Evolutionary conservation across 805 yeast species (phyloP).

Genomic region (Sungouiozyma intestinalis): DNA sequence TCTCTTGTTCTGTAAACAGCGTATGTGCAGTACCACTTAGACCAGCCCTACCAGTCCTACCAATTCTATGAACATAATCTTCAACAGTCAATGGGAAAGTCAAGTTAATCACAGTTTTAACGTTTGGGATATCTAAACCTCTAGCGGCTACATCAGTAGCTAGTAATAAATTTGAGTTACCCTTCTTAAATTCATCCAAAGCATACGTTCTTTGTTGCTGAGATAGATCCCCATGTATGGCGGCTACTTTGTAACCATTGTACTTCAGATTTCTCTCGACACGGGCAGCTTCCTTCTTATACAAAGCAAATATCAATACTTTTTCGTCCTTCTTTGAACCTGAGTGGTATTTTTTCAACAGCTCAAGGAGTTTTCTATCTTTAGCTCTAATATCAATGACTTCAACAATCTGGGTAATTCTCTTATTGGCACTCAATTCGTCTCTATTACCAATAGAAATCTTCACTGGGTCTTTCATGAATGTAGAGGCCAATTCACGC

Average conservation of each 20-base stretch:
- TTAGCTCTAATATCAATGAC: slow-evolving; percentile 76
- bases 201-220: slow-evolving; percentile 91
- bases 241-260: slow-evolving; percentile 75
- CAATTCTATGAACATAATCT: slow-evolving; percentile 94
- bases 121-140: slow-evolving; percentile 96
- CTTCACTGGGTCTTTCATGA: slow-evolving; percentile 79
- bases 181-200: slow-evolving; percentile 72
- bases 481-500: slow-evolving; percentile 77
- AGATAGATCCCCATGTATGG: slow-evolving; percentile 91
- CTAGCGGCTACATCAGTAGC: slow-evolving; percentile 99
- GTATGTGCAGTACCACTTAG: slow-evolving; percentile 92
- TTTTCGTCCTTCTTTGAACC: slow-evolving; percentile 63
- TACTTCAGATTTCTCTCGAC: slow-evolving; percentile 65
- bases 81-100: slow-evolving; percentile 95
- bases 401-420: slow-evolving; percentile 89
- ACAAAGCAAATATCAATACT: slow-evolving; percentile 83
- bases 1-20: slow-evolving; percentile 91
- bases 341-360: slow-evolving; percentile 65
- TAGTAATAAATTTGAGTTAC: slow-evolving; percentile 61
- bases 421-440: slow-evolving; percentile 86
- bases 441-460: slow-evolving; percentile 91
- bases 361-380: slow-evolving; percentile 61
- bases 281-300: slow-evolving; percentile 93
- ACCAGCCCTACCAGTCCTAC: slow-evolving; percentile 98
- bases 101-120: slow-evolving; percentile 85